Evolutionary conservation across 768 basidiomycete species (phyloP), one percentile per base, ranked within the genome.

Genomic region (Podaxis mareebaensis): DNA sequence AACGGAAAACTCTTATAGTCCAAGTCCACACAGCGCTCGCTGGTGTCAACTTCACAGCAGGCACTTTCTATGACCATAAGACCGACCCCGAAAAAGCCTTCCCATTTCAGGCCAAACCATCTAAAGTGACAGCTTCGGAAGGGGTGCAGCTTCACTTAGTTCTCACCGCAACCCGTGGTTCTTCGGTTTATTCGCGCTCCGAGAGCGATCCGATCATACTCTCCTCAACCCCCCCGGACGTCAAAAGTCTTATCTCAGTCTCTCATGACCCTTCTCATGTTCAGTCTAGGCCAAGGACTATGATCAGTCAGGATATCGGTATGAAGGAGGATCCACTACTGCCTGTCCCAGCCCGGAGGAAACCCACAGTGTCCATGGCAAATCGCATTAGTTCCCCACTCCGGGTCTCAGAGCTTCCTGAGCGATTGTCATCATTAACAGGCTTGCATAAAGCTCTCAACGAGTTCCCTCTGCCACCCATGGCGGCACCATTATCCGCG

Each of bases 11-110:
- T 12, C 12, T 26, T 6, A 36, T 22, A 61, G 60, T 61, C 24
- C 39, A 54, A 42, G 60, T 61, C 26, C 30, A 61, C 28, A 33
- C 44, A 11, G 36, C 42, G 15, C 53, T 61, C 6, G 60, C 52
- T 7, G 42, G 39, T 26, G 48, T 61, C 33, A 61, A 61, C 13
- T 61, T 61, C 28, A 61, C 60, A 28, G 51, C 52, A 6, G 60
- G 53, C n/a, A 61, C 60, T 15, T 61, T 61, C 33, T 54, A 53
- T 30, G 53, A 61, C 17, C 39, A 61, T 39, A 61, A 61, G n/a
- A 24, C 22, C 15, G 60, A 61, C 26, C 51, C 52, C 3, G 60
- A 61, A 30, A 53, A 54, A 17, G 26, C 42, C 2, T 28, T 54
- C 42, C 60, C 60, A 46, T 10, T 51, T 5, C 49, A 7, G 8